Evolutionary conservation across 768 basidiomycete species (phyloP).

Genomic region (Gymnopilus junonius): DNA sequence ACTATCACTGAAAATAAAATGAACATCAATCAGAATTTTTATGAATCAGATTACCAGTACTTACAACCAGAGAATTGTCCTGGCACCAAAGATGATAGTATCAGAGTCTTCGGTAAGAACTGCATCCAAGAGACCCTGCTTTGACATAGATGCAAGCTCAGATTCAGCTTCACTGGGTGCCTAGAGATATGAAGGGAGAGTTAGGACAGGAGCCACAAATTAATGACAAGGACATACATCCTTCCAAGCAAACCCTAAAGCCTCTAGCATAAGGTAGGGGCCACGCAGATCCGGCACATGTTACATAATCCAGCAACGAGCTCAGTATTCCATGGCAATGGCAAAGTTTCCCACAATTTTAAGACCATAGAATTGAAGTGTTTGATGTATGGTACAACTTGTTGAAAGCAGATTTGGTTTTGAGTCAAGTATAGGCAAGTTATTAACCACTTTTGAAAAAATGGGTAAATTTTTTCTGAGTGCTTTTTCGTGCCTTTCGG

Average conservation of each 20-base stretch:
- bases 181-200: background rate
- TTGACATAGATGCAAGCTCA: too few relatives aligned
- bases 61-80: background rate
- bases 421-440: background rate
- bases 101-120: too few relatives aligned
- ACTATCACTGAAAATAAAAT: background rate
- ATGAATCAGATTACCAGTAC: background rate
- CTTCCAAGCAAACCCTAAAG: too few relatives aligned
- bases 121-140: too few relatives aligned
- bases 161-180: constrained; percentile 5
- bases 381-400: background rate
- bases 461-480: background rate
- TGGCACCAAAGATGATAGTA: background rate
- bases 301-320: constrained; percentile 15
- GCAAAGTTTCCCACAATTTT: constrained; percentile 5
- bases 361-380: constrained; percentile 8
- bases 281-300: constrained; percentile 15
- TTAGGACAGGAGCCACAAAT: background rate
- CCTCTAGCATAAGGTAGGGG: constrained; percentile 16
- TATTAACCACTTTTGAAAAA: constrained; percentile 6
- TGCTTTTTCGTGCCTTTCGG: constrained; percentile 3
- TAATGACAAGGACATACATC: too few relatives aligned
- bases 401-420: background rate
- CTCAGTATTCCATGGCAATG: background rate
- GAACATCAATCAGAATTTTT: background rate